These are phyloP conservation scores for Juglanconis sp. DNA, from an alignment of 2,329 filamentous ascomycete genomes.

Conservation along the genomic window DNA sequence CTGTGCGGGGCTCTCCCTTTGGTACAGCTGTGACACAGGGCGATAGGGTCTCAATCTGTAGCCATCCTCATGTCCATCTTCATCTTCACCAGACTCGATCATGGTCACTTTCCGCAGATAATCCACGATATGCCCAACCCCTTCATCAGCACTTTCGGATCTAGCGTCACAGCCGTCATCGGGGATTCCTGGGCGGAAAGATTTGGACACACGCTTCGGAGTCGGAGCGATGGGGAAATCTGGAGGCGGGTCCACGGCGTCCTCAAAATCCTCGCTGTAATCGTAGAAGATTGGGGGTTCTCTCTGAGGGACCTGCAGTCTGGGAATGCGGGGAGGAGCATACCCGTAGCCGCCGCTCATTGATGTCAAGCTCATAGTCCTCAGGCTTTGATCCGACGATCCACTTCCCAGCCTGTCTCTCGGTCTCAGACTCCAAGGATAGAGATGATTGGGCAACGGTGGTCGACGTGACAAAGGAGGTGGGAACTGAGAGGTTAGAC, in stretches of 20 bases:
- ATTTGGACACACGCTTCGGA: conserved; percentile 21
- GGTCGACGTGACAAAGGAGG: conserved; percentile 21
- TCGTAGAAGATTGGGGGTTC: conserved; percentile 47
- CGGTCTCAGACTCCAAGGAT: conserved; percentile 28
- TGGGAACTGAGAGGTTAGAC: conserved; percentile 13
- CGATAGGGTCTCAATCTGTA: background rate
- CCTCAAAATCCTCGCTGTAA: conserved; percentile 50
- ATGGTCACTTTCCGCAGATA: conserved; percentile 8
- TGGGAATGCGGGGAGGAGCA: conserved; percentile 23
- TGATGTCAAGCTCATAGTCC: conserved; percentile 48
- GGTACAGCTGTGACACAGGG: background rate
- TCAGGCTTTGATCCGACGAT: conserved; percentile 35
- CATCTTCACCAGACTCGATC: background rate
- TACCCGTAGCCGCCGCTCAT: conserved; percentile 46
- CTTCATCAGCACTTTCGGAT: conserved; percentile 2
- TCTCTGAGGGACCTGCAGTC: conserved; percentile 22
- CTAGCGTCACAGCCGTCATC: background rate
- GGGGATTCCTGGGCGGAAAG: background rate
- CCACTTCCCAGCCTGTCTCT: conserved; percentile 32
- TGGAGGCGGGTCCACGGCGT: conserved; percentile 11
- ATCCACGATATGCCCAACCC: background rate
- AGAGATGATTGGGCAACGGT: conserved; percentile 35
- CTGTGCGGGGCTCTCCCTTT: background rate
- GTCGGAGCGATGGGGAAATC: conserved; percentile 31
- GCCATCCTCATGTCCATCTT: background rate